Percentiles rank a stretch among this genome's conserved stretches.
Evolutionary conservation across 495 filamentous ascomycete genomes (phyloP).

Genomic region (Neurospora sp.): DNA sequence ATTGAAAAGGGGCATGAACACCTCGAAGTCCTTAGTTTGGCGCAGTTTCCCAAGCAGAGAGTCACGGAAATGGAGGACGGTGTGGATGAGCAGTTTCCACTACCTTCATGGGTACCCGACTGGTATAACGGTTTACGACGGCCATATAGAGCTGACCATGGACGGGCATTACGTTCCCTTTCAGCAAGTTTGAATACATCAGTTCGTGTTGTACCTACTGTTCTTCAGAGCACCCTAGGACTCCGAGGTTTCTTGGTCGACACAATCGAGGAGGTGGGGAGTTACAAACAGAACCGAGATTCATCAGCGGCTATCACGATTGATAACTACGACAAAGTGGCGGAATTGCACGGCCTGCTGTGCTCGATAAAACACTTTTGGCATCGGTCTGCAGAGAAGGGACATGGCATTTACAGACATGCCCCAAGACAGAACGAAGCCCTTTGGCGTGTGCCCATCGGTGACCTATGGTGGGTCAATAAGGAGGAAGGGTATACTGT

Average conservation of each 20-base stretch:
- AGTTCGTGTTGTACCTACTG: neutral
- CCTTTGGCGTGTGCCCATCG: neutral
- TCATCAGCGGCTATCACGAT: neutral
- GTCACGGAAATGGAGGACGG: neutral
- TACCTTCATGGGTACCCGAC: neutral
- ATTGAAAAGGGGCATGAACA: neutral
- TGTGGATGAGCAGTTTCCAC: neutral
- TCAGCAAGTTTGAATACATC: neutral
- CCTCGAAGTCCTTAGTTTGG: neutral
- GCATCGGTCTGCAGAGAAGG: neutral
- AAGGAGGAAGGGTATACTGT: rapidly evolving
- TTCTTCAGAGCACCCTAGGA: neutral
- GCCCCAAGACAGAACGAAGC: neutral
- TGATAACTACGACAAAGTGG: rapidly evolving
- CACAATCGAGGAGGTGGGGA: neutral
- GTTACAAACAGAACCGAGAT: neutral
- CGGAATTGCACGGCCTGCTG: rapidly evolving
- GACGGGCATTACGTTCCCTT: neutral
- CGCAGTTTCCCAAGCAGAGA: neutral
- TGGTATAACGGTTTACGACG: neutral
- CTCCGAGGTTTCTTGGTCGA: neutral
- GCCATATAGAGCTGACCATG: neutral
- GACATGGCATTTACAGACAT: neutral
- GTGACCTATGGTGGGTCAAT: neutral
- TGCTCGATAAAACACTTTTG: neutral